phyloP scores from a whole-genome alignment of 1,139 yeast genomes.

The Candida tropicalis region DNA sequence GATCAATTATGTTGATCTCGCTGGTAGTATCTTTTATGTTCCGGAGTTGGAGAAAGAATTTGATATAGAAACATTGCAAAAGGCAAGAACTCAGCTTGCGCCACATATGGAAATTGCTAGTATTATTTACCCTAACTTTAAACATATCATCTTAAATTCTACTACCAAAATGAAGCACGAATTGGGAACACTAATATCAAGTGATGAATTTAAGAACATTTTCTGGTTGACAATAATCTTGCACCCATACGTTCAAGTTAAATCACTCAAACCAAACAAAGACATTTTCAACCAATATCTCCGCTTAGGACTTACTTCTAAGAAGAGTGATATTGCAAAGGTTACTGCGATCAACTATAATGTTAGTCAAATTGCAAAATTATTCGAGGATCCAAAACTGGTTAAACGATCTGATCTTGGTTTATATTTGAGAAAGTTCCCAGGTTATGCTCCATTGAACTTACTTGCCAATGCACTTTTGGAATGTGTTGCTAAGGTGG shows the following conservation, averaged over 20 bases:
- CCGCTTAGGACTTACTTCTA: constrained; percentile 71
- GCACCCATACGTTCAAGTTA: constrained; percentile 41
- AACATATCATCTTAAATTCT: constrained; percentile 13
- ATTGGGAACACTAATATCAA: constrained; percentile 15
- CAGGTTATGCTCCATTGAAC: constrained; percentile 53
- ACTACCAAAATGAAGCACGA: constrained; percentile 10
- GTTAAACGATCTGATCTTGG: constrained; percentile 64
- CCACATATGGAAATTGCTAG: constrained; percentile 26
- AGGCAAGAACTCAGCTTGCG: constrained; percentile 14
- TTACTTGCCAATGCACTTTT: constrained; percentile 33
- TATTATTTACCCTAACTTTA: constrained; percentile 23
- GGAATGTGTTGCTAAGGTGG: constrained; percentile 21
- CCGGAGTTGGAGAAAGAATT: constrained; percentile 31
- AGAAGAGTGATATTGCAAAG: constrained; percentile 56
- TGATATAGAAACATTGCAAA: constrained; percentile 14
- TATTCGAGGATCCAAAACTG: constrained; percentile 24
- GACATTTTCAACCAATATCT: constrained; percentile 31
- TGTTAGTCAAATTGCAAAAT: constrained; percentile 18
- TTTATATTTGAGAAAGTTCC: constrained; percentile 54
- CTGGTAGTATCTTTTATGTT: constrained; percentile 58
- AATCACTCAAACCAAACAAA: constrained; percentile 10
- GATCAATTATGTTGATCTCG: constrained; percentile 57
- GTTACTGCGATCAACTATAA: constrained; percentile 42
- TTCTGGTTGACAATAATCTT: constrained; percentile 54
- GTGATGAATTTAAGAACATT: constrained; percentile 30